Base-by-base conservation (phyloP, 176 grass and related monocot species). In the Musa beccarii region DNA sequence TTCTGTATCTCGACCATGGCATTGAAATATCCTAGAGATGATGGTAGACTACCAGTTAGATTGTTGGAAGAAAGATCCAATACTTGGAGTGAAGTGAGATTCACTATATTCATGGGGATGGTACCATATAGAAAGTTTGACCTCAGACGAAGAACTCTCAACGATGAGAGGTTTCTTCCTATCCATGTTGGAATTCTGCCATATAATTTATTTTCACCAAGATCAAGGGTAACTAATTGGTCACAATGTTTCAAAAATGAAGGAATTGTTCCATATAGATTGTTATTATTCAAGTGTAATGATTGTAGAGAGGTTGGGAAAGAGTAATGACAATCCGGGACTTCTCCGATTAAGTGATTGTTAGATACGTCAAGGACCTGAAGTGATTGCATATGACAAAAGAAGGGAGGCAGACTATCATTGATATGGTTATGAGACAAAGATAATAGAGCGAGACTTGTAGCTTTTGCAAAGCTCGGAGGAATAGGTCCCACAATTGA, bases 171-270 rank as follows among this genome's bases (percentile, higher is more conserved):
- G 1, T 26, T 26, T 26, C 25, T 26, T 26, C 25, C 69, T 8
- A 90, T 81, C 52, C 56, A 23, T 0, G n/a, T 4, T 17, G 72
- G 85, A 72, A 83, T 53, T 2, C n/a, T 13, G 11, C 88, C 76
- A 1, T 14, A 68, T 19, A 86, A 71, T 5, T 26, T 26, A 26
- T 26, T 26, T 26, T 26, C 25, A 26, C 25, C 25, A 1, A 26
- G 1, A 1, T 26, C 25, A 26, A 26, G 25, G 25, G 25, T 26
- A 26, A 26, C 1, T 26, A 26, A 26, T 26, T 26, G 25, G 25
- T 1, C 1, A 26, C 25, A 26, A 26, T 26, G 25, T 26, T 26
- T 26, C 25, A 26, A 26, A 26, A 26, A 26, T 1, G 1, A 26
- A 26, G 25, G 25, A 26, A 26, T 26, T 1, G 1, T 26, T 26